These are phyloP conservation scores for Ustilago xerochloae DNA, from an alignment of 1,284 basidiomycete genomes.

Conservation along the genomic window DNA sequence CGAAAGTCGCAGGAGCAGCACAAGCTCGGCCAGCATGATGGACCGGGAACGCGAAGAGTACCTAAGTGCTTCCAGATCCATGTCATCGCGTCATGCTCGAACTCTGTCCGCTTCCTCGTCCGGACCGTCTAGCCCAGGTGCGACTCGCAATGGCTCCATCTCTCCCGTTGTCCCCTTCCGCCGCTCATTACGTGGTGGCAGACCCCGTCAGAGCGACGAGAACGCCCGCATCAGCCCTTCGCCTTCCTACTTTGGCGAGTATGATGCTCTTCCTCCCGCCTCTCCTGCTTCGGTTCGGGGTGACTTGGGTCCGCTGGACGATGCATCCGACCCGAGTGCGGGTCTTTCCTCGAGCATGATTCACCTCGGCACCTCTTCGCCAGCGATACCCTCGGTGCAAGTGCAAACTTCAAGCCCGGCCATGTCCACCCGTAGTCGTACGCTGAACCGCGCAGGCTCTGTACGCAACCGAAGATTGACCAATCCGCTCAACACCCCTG, in stretches of 20 bases:
- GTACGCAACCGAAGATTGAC: slow-evolving; percentile 29
- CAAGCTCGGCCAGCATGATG: slow-evolving; percentile 31
- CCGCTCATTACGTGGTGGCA: slow-evolving; percentile 22
- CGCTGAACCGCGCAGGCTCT: slow-evolving; percentile 26
- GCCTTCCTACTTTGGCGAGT: slow-evolving; percentile 40
- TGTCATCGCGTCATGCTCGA: slow-evolving; percentile 26
- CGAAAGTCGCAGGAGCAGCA: slow-evolving; percentile 39
- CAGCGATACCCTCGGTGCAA: slow-evolving; percentile 19
- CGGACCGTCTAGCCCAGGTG: slow-evolving; percentile 29
- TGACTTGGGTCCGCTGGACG: slow-evolving; percentile 14
- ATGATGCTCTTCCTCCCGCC: slow-evolving; percentile 22
- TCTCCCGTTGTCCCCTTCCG: slow-evolving; percentile 35
- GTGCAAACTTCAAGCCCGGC: slow-evolving; percentile 34
- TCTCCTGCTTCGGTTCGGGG: slow-evolving; percentile 18
- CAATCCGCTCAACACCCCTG: slow-evolving; percentile 36
- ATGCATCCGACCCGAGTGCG: slow-evolving; percentile 5
- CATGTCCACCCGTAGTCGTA: slow-evolving; percentile 49
- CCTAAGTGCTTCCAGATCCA: slow-evolving; percentile 13
- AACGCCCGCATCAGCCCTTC: slow-evolving; percentile 37
- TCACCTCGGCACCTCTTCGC: slow-evolving; percentile 20
- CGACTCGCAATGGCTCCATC: slow-evolving; percentile 33
- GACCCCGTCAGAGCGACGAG: slow-evolving; percentile 41
- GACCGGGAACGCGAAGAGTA: slow-evolving; percentile 38
- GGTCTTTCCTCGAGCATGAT: slow-evolving; percentile 28
- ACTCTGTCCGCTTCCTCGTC: slow-evolving; percentile 30